Evolutionary conservation across 2,329 filamentous ascomycete genomes (phyloP).

Genomic region (Parafenestella ontariensis): DNA sequence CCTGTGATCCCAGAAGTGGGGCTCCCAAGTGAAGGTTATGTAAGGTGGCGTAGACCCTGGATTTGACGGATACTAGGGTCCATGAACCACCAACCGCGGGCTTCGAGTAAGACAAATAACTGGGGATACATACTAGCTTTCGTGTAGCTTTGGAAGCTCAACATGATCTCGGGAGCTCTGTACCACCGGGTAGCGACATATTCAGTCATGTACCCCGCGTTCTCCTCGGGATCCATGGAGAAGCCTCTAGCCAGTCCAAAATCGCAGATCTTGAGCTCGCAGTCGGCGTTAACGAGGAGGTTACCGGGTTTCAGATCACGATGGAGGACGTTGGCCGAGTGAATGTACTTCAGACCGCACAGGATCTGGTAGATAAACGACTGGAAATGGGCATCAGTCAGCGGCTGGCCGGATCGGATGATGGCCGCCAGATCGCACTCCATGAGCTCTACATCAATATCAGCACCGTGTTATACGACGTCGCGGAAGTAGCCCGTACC

Average conservation of each 20-base stretch:
- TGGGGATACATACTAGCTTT: constrained; percentile 90
- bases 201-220: constrained; percentile 99
- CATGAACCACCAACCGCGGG: constrained; percentile 2
- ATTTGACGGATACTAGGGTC: not conserved
- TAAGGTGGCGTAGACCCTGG: constrained; percentile 10
- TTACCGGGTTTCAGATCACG: constrained; percentile 98
- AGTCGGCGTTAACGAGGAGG: constrained; percentile 96
- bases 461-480: constrained; percentile 20
- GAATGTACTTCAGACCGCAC: constrained; percentile 98
- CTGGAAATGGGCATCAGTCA: constrained; percentile 99
- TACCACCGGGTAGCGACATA: constrained; percentile 99
- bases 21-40: constrained; percentile 6
- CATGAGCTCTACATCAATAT: constrained; percentile 79
- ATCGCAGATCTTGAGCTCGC: constrained; percentile 98
- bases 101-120: not conserved
- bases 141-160: constrained; percentile 99
- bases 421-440: constrained; percentile 98
- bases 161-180: constrained; percentile 97
- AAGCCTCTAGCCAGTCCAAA: constrained; percentile 97
- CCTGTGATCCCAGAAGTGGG: constrained; percentile 16
- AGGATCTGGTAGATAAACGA: constrained; percentile 99
- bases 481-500: constrained; percentile 59
- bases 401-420: constrained; percentile 93
- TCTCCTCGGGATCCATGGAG: constrained; percentile 96
- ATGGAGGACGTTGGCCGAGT: constrained; percentile 97